Evolutionary conservation across 164 flowering plant genomes (phyloP).

Genomic region (Nymphaea thermarum): DNA sequence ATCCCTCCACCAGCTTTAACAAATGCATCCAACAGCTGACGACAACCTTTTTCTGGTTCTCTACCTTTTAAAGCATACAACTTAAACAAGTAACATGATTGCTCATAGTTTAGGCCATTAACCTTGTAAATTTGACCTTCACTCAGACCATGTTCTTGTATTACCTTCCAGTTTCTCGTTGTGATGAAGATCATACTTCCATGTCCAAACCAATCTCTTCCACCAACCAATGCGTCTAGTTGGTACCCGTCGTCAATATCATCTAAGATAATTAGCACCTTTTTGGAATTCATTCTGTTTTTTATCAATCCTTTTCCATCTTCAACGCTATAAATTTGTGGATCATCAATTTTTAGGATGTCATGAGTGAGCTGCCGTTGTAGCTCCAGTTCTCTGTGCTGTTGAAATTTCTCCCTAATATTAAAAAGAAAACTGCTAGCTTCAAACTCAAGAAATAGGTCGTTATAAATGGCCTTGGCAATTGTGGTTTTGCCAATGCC

Average conservation of each 20-base stretch:
- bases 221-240: background rate
- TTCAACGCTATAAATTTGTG: background rate
- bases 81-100: background rate
- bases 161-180: background rate
- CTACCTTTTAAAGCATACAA: background rate
- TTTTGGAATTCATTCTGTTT: background rate
- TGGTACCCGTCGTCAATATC: background rate
- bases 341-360: background rate
- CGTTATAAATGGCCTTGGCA: background rate
- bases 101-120: background rate
- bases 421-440: background rate
- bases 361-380: background rate
- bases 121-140: background rate
- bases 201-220: background rate
- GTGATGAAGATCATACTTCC: background rate
- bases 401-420: background rate
- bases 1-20: background rate
- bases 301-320: background rate
- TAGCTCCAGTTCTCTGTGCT: background rate
- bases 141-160: background rate
- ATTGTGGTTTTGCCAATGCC: background rate
- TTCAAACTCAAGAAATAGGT: background rate
- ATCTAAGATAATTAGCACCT: background rate
- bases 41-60: background rate
- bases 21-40: background rate